Base-by-base conservation (phyloP, 345 rosid species). In the Rhizophora apiculata region DNA sequence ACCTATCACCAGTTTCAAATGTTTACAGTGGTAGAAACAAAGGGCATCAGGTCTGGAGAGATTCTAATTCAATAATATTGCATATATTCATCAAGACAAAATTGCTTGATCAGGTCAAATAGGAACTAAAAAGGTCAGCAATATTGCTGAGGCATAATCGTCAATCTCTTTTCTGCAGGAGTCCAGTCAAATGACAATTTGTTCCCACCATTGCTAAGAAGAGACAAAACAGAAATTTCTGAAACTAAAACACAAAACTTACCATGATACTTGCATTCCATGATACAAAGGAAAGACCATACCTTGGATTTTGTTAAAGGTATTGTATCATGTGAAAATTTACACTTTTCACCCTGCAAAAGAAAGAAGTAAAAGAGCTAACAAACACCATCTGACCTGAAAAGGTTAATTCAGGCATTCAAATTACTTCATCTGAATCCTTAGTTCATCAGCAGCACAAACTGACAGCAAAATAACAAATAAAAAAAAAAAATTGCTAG, bases 221-320 rank as follows among this genome's bases (percentile, higher is more conserved):
- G 31, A 61, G 24, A 51, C 3, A 15, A 21, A 46, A 30, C 20
- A 3, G 32, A 26, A 43, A 46, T 2, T 27, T 46, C 13, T 46
- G 58, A 13, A 60, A 53, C 10, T 68, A 36, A 5, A 51, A 62
- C 22, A 8, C 49, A 68, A 61, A 19, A 58, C 32, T 64, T 54
- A 70, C 21, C 26, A 27, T 6, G 56, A 52, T 29, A 57, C 58
- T 56, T 8, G 11, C 30, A 71, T 48, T 19, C 18, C 52, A 52
- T 65, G 6, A 21, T 24, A 74, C 20, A 55, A 27, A 67, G 21
- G 31, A 15, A 27, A 30, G 39, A 46, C 8, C 64, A 30, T 83
- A 88, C 93, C 87, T 73, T 80, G 63, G 88, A 89, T 83, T 94
- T 94, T 59, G 97, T 94, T 82, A 88, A 68, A 60, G 97, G 97